Conservation (phyloP, 2,329 filamentous ascomycete genomes). For the Blastomyces silverae region DNA sequence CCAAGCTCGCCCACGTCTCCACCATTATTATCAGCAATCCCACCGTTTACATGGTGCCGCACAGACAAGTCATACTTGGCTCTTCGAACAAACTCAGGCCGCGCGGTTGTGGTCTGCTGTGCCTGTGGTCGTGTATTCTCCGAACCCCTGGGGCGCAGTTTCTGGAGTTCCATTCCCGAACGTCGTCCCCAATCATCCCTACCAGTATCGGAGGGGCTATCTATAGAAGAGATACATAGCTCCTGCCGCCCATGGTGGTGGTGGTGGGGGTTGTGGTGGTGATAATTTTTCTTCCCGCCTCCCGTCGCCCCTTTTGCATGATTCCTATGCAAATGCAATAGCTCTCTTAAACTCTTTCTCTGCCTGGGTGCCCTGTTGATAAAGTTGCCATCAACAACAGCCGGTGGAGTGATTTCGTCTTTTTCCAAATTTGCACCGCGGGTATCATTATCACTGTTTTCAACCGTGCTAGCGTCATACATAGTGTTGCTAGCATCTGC, state of each 20-base stretch:
- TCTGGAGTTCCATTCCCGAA: not conserved
- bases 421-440: not conserved
- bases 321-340: slow-evolving; percentile 2
- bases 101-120: not conserved
- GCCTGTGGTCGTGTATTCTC: not conserved
- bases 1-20: not conserved
- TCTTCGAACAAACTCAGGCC: not conserved
- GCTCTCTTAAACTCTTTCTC: not conserved
- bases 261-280: not conserved
- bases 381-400: not conserved
- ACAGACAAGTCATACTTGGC: not conserved
- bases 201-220: not conserved
- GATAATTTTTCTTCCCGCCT: not conserved
- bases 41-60: not conserved
- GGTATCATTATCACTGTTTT: not conserved
- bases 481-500: not conserved
- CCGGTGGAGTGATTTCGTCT: not conserved
- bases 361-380: not conserved
- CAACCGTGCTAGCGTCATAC: not conserved
- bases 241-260: not conserved
- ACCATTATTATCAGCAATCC: not conserved
- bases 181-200: not conserved
- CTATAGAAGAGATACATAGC: not conserved
- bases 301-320: not conserved
- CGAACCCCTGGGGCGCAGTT: not conserved